Conservation (phyloP, 495 filamentous ascomycete species). For the Neurospora hispaniola region DNA sequence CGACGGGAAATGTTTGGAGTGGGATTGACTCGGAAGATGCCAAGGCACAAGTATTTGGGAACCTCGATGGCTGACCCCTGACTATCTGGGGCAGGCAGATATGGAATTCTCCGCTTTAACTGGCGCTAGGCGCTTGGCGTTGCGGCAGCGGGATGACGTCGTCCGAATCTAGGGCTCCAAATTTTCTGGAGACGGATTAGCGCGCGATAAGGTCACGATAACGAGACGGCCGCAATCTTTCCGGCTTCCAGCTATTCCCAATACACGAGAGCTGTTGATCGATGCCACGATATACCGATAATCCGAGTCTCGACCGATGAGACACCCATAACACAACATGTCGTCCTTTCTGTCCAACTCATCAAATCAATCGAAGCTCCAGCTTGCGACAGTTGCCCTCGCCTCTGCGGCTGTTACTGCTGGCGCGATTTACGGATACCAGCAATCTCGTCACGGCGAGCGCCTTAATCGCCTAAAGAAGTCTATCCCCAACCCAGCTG, state of each 20-base stretch:
- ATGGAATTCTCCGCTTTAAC: not conserved
- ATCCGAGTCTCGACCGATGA: not conserved
- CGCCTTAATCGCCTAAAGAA: constrained; percentile 58
- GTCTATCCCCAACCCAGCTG: constrained; percentile 51
- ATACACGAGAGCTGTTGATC: not conserved
- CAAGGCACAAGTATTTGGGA: not conserved
- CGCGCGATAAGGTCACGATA: not conserved
- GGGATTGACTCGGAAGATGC: not conserved
- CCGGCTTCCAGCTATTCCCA: not conserved
- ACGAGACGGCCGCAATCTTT: not conserved
- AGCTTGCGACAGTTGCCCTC: constrained; percentile 66
- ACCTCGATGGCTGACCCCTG: not conserved
- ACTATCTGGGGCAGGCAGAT: not conserved
- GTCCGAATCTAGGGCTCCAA: not conserved
- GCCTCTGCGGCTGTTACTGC: constrained; percentile 68
- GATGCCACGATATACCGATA: not conserved
- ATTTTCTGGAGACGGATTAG: not conserved
- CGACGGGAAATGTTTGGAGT: not conserved
- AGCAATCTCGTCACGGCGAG: constrained; percentile 51
- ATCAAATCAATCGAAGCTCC: constrained; percentile 31
- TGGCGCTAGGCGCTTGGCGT: not conserved
- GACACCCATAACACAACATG: constrained; percentile 16
- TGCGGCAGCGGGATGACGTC: not conserved
- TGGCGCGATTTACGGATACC: constrained; percentile 59
- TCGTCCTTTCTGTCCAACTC: constrained; percentile 27